These are phyloP conservation scores for Perkinsus chesapeaki DNA, from an alignment of 169 alveolate species.

Conservation along the genomic window DNA sequence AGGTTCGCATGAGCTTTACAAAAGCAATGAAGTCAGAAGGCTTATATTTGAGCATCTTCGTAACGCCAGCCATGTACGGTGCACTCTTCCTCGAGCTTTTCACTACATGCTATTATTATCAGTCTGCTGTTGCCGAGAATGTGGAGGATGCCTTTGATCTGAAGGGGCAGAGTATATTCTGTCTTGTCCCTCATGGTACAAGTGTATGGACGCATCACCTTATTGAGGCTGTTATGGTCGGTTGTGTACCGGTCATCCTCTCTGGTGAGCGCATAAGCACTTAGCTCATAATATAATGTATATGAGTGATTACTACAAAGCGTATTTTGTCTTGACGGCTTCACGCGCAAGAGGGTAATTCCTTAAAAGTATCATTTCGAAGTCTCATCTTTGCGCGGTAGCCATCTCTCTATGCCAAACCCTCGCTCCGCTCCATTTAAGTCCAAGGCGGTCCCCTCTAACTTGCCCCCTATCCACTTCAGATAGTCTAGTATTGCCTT, in stretches of 20 bases:
- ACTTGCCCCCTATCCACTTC: background rate
- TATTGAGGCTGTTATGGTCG: slow-evolving; percentile 19
- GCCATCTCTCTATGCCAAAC: too few relatives aligned
- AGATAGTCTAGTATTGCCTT: background rate
- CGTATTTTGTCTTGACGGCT: too few relatives aligned
- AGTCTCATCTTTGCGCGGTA: too few relatives aligned
- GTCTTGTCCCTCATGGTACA: slow-evolving; percentile 28
- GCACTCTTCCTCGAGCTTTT: too few relatives aligned
- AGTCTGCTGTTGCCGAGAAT: background rate
- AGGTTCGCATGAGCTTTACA: background rate
- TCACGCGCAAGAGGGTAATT: too few relatives aligned
- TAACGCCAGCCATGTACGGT: background rate
- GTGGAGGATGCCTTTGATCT: slow-evolving; percentile 20
- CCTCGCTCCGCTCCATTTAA: too few relatives aligned
- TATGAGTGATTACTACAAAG: too few relatives aligned
- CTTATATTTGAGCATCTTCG: background rate
- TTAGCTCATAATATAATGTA: too few relatives aligned
- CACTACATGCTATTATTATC: too few relatives aligned
- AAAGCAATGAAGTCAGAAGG: background rate
- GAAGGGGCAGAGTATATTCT: slow-evolving; percentile 22
- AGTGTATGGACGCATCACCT: slow-evolving; percentile 31
- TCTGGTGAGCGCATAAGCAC: too few relatives aligned
- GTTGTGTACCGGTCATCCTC: slow-evolving; percentile 20
- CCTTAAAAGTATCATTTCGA: too few relatives aligned
- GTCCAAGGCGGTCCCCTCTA: too few relatives aligned